Base-by-base conservation (phyloP, 2,329 filamentous ascomycete genomes). In the Aspergillus sp. region DNA sequence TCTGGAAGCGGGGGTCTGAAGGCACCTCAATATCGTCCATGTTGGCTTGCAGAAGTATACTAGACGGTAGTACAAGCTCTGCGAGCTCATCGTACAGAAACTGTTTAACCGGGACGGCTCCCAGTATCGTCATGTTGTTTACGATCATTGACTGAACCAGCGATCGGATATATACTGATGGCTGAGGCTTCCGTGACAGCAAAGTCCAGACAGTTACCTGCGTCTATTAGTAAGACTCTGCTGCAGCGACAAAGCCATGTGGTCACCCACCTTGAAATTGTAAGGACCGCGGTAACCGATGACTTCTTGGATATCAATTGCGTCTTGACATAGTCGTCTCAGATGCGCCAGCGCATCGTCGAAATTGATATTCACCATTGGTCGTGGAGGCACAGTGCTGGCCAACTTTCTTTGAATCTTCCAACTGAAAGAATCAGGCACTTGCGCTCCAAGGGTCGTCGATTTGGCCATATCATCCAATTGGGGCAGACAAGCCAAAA, bases 321-420 rank as follows among this genome's bases (percentile, higher is more conserved):
- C 89, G 73, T 96, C 91, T 58, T 84, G 80, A 62, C 90, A 90
- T 27, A 97, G 78, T 48, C 87, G 85, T 59, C 83, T 83, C 63
- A 97, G 82, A 66, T 91, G 88, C 19, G 78, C 78, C 64, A 89
- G 84, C 0, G 92, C 90, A 68, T 91, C 88, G 13, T 88, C 84
- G 66, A 91, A 89, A 25, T 84, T 86, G 2, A 93, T 73, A 56
- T 91, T 84, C 10, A 97, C 90, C 68, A 97, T 94, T 0, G 94
- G 93, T 8, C 94, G 86, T 7, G 95, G 95, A 3, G 95, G 95
- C 69, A 97, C 93, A 0, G 92, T 97, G 67, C 92, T 97, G 0
- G 95, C 93, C 32, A 99, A 82, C 64, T 90, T 90, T n/a, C 93
- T 86, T 72, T 99, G 95, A 39, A 98, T 84, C 72, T 96, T 96